Evolutionary conservation across 352 stramenopile genomes (phyloP), one percentile per base, ranked within the genome.

Genomic region (Phytophthora gonapodyides): DNA sequence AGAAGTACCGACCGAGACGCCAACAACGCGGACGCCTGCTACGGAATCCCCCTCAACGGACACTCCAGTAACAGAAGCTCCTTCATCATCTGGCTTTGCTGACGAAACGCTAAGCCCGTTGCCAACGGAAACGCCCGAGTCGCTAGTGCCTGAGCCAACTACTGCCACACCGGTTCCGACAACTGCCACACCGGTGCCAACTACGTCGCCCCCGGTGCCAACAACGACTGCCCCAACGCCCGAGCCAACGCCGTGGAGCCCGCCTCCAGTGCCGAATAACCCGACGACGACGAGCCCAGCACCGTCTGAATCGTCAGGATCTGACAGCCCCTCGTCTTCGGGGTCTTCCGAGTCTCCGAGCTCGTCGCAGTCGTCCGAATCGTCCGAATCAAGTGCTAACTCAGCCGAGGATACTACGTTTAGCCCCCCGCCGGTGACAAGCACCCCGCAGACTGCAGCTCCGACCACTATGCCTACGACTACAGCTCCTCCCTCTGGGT

Each of bases 341-440:
- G 52, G 42, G 10, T 61, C 49, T 38, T 57, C 37, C 3, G 16
- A 52, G 21, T 42, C 55, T 8, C 40, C 31, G 12, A 62, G 35
- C 19, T 51, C 62, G 7, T 58, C 45, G 19, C 36, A 53, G 7
- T 61, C 54, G 37, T 66, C 62, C 62, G 52, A 51, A 9, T 61
- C 54, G 33, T 66, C 62, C 62, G 52, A 51, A 9, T 43, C 51
- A 11, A 33, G 50, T 8, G 53, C 40, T 10, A 38, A 42, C 12
- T 44, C 60, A 17, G 17, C 45, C 10, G 40, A 64, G 16, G 48
- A 72, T 15, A 44, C 38, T 35, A 61, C 59, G 13, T 59, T 49
- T 53, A 73, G 55, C 24, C 69, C 64, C 7, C 33, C 67, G 12
- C 67, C 67, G 16, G 67, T 73, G 53, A 72, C 63, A 47, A 65